These are phyloP conservation scores for Oehlia diaphana DNA, from an alignment of 192 early-diverging fungal species.

Conservation along the genomic window DNA sequence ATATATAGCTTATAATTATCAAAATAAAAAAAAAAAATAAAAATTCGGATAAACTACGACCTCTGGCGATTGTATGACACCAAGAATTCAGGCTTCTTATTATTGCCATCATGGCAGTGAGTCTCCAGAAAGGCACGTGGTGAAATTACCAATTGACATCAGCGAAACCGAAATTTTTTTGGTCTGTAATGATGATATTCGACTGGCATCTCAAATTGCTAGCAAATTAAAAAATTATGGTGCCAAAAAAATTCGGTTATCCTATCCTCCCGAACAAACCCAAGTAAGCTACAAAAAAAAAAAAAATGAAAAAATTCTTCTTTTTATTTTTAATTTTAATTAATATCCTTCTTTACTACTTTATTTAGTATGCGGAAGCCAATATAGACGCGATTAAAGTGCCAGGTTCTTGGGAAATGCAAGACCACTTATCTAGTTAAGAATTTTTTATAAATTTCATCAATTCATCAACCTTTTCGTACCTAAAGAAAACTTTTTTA, in stretches of 20 bases:
- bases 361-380: background rate
- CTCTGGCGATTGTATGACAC: background rate
- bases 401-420: background rate
- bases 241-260: background rate
- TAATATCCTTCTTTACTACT: background rate
- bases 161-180: background rate
- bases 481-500: background rate
- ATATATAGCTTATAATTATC: background rate
- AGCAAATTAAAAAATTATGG: background rate
- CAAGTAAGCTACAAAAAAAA: background rate
- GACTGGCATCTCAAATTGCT: background rate
- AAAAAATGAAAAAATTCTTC: background rate
- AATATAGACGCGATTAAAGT: slow-evolving; percentile 5
- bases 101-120: background rate
- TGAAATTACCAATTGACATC: background rate
- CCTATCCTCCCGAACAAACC: background rate
- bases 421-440: background rate
- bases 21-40: slow-evolving; percentile 8
- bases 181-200: background rate
- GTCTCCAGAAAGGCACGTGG: background rate
- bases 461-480: background rate
- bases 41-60: background rate
- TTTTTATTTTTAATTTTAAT: background rate
- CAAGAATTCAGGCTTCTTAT: background rate
- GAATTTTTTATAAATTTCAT: background rate